A percentile compares a stretch with the other conserved stretches of the same genome.
phyloP scores from a whole-genome alignment of 2,329 filamentous ascomycete species.

The Chalaropsis thielavioides region DNA sequence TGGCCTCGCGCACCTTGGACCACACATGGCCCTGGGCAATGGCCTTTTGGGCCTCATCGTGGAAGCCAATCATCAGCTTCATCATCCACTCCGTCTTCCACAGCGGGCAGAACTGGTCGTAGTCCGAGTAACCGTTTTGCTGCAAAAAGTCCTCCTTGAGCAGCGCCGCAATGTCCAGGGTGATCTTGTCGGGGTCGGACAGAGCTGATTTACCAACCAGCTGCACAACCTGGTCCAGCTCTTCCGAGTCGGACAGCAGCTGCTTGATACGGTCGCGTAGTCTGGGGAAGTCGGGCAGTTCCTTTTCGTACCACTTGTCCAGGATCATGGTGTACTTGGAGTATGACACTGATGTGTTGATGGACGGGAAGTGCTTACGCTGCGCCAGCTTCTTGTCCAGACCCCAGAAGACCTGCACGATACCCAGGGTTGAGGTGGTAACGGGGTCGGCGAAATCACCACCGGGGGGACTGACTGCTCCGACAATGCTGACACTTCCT shows the following conservation, averaged over 20 bases:
- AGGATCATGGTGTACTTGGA: constrained; percentile 86
- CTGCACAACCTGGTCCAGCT: constrained; percentile 96
- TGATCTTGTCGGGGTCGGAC: constrained; percentile 96
- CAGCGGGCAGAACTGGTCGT: constrained; percentile 96
- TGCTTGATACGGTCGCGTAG: constrained; percentile 88
- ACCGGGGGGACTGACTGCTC: constrained; percentile 90
- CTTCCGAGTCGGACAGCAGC: constrained; percentile 85
- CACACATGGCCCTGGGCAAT: constrained; percentile 81
- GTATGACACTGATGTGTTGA: constrained; percentile 91
- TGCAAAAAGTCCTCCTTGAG: constrained; percentile 98
- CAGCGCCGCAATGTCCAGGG: constrained; percentile 75
- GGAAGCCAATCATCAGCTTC: constrained; percentile 97
- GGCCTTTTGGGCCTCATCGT: constrained; percentile 94
- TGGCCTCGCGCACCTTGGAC: constrained; percentile 85
- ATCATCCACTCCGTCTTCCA: constrained; percentile 99
- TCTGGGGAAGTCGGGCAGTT: constrained; percentile 85
- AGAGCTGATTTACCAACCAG: constrained; percentile 94
- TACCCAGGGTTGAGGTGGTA: constrained; percentile 81
- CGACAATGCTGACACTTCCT: constrained; percentile 94
- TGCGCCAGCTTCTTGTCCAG: constrained; percentile 98
- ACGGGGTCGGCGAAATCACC: constrained; percentile 99
- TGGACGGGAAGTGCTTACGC: constrained; percentile 96
- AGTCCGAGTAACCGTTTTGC: constrained; percentile 97
- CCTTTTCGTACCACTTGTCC: constrained; percentile 89
- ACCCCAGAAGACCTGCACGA: constrained; percentile 99